Evolutionary conservation across 1,284 basidiomycete genomes (phyloP).

Genomic region (Cutaneotrichosporon sp.): DNA sequence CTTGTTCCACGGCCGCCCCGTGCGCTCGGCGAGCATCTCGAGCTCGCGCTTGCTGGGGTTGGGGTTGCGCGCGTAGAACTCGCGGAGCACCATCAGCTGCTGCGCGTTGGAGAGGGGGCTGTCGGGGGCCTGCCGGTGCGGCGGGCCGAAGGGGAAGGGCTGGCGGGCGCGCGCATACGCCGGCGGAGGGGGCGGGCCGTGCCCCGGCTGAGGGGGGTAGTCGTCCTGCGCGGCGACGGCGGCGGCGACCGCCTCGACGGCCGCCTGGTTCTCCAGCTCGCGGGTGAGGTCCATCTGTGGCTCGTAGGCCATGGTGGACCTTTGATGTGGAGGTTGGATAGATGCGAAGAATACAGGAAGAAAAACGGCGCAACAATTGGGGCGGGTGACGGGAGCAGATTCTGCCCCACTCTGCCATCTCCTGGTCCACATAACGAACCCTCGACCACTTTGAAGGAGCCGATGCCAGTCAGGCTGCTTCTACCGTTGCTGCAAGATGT

Average conservation of each 20-base stretch:
- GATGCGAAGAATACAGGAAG: conserved; percentile 20
- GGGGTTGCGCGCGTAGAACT: conserved; percentile 45
- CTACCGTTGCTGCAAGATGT: too few species aligned
- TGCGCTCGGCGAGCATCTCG: conserved; percentile 39
- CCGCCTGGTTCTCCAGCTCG: conserved; percentile 42
- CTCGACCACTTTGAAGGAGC: too few species aligned
- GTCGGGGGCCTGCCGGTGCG: conserved; percentile 25
- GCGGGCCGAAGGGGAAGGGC: conserved; percentile 21
- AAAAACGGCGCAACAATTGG: conserved; percentile 16
- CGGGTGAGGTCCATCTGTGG: conserved; percentile 35
- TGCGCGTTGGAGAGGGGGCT: conserved; percentile 27
- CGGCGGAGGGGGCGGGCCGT: conserved; percentile 23
- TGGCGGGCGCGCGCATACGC: conserved; percentile 22
- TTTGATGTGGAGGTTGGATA: conserved; percentile 24
- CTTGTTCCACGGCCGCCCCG: conserved; percentile 46
- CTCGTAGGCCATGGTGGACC: conserved; percentile 19
- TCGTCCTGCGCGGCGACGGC: conserved; percentile 18
- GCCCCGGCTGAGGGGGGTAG: conserved; percentile 18
- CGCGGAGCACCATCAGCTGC: conserved; percentile 43
- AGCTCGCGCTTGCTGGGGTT: conserved; percentile 42
- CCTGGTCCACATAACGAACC: too few species aligned
- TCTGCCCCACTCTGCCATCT: background rate
- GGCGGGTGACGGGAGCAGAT: background rate
- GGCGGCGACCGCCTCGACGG: conserved; percentile 38
- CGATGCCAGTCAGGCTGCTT: too few species aligned